Evolutionary conservation across 2,329 filamentous ascomycete species (phyloP).

Genomic region (Geosmithia putterillii): DNA sequence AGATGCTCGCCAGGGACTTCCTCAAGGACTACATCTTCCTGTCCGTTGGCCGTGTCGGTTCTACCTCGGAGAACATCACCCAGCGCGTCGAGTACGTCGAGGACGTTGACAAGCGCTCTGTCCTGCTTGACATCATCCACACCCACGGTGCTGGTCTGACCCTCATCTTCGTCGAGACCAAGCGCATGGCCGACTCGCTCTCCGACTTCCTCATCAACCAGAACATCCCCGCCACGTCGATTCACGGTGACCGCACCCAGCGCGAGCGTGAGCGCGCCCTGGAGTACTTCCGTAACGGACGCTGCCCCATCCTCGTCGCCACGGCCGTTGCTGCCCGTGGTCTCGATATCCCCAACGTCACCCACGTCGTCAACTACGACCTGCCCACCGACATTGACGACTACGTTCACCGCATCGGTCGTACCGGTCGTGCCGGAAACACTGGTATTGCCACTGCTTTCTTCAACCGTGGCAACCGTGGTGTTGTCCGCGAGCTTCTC

Average conservation of each 20-base stretch:
- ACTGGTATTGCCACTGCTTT: slow-evolving; percentile 97
- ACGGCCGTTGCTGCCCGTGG: slow-evolving; percentile 89
- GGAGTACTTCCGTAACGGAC: slow-evolving; percentile 92
- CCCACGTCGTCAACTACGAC: slow-evolving; percentile 98
- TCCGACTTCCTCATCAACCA: slow-evolving; percentile 99
- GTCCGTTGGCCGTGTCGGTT: slow-evolving; percentile 95
- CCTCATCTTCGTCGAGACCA: slow-evolving; percentile 97
- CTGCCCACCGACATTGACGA: slow-evolving; percentile 98
- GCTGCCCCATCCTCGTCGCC: slow-evolving; percentile 92
- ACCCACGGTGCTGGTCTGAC: slow-evolving; percentile 83
- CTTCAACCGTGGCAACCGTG: slow-evolving; percentile 99
- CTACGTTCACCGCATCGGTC: slow-evolving; percentile 98
- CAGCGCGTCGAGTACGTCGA: slow-evolving; percentile 98
- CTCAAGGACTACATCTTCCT: slow-evolving; percentile 99
- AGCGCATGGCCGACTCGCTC: slow-evolving; percentile 97
- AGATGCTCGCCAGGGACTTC: slow-evolving; percentile 98
- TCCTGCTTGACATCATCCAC: slow-evolving; percentile 93
- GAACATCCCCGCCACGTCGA: slow-evolving; percentile 94
- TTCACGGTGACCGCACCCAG: slow-evolving; percentile 97
- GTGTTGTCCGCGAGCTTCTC: slow-evolving; percentile 89
- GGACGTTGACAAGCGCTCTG: slow-evolving; percentile 93
- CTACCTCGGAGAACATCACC: slow-evolving; percentile 99
- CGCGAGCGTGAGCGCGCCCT: slow-evolving; percentile 96
- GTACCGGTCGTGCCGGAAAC: slow-evolving; percentile 98
- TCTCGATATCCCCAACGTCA: slow-evolving; percentile 92